Base-by-base conservation (phyloP, 352 stramenopile genomes). In the Phytophthora ohioensis region DNA sequence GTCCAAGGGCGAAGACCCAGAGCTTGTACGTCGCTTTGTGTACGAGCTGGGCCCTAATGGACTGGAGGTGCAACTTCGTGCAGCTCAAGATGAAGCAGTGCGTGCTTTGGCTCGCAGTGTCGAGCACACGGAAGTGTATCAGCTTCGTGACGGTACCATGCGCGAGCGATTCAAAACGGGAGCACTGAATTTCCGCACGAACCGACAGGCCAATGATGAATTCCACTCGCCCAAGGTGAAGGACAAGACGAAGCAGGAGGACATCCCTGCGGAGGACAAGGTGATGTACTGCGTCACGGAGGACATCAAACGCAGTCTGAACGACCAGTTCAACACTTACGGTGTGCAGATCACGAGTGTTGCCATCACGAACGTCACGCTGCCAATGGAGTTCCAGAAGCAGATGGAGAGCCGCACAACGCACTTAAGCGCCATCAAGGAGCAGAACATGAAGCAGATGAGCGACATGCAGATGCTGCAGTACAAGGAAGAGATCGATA, bases 41-140 rank as follows among this genome's bases (percentile, higher is more conserved):
- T 96, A 97, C 71, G 88, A 97, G 64, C 74, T 97, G 10, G 91
- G 88, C 1, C 81, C 91, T 0, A 87, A 91, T 53, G 90, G 91
- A 3, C 82, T 98, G 15, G 88, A 97, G 55, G 80, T 92, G 34
- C 92, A 97, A 71, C 79, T 98, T 1, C 81, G 82, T 6, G 87
- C 88, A 4, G 90, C 90, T 1, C 84, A 96, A 64, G 91, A 94
- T 63, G 84, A 97, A 74, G 91, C 88, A 5, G 85, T 97, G 17
- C 77, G 91, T 5, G 88, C 70, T 1, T 68, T 98, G 13, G 91
- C 88, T 4, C 87, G 91, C n/a, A 94, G 82, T 51, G 86, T 97
- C 21, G 64, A 92, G 70, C 92, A 98, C 74, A 97, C 88, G 0
- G 87, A 97, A 54, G 92, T 98, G 34, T 97, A 97, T 70, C 75